Base-by-base conservation (phyloP, 2,329 filamentous ascomycete genomes). In the Paradendryphiella salina region DNA sequence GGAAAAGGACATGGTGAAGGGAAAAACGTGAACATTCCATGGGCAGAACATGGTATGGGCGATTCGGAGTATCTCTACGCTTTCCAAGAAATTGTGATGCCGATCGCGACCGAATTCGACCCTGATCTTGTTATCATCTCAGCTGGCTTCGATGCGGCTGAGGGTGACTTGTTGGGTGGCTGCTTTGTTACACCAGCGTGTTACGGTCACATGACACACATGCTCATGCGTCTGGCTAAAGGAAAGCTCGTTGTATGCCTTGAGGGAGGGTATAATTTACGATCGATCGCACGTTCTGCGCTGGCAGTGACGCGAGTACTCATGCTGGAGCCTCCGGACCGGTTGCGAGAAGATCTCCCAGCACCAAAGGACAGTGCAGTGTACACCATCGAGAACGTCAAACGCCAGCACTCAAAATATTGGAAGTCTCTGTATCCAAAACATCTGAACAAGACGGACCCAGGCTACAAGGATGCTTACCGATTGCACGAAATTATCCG, bases 151-250 rank as follows among this genome's bases (percentile, higher is more conserved):
- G 94, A 99, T 71, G 94, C 94, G 13, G 94, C 94, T 0, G 89
- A 89, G 58, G 94, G 94, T 10, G 94, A 99, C 72, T 87, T 94
- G 67, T 82, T 99, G 1, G 94, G 94, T 42, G 90, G 89, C 26
- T 99, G 94, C 71, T 93, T 90, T 66, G 94, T 99, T 4, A 88
- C 91, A 1, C 94, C 94, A 0, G 77, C 85, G 4, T 96, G 94
- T 69, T 99, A 97, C 70, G 90, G 92, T 11, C 93, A 99, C 69
- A 97, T 99, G 94, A 97, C 94, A 13, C 91, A 96, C 69, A 96
- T 97, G 93, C 83, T 99, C 39, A 97, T 96, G 92, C 91, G 90
- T 2, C 80, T 99, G 15, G 93, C 94, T 0, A 82, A 86, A 36
- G 94, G 94, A 21, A 96, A 92, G 68, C 82, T 99, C 11, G 89